Conservation (phyloP, 2,329 filamentous ascomycete species). For the Magnaporthales sp. region DNA sequence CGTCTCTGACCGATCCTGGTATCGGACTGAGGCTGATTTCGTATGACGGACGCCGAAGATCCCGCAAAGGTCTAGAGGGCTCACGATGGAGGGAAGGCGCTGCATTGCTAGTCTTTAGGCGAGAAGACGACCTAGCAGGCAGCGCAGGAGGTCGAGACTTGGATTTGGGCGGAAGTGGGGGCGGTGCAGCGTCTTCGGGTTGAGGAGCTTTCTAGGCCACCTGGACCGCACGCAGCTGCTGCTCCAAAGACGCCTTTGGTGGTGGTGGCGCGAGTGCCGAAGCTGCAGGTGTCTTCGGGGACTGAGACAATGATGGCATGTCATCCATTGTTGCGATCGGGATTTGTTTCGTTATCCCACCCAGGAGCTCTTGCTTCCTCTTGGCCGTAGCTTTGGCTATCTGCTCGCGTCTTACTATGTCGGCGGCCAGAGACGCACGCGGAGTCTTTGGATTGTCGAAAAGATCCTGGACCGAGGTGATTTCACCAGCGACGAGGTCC, state of each 20-base stretch:
- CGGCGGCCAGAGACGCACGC: background rate
- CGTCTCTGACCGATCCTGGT: background rate
- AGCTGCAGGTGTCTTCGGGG: background rate
- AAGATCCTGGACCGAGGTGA: background rate
- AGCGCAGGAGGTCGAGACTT: background rate
- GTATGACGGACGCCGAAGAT: constrained; percentile 1
- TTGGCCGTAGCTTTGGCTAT: background rate
- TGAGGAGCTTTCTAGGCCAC: constrained; percentile 1
- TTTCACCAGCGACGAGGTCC: background rate
- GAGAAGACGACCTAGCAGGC: background rate
- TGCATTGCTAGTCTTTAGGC: background rate
- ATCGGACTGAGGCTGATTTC: constrained; percentile 3
- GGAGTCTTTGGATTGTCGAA: constrained; percentile 3
- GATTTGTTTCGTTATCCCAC: background rate
- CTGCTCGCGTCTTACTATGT: background rate
- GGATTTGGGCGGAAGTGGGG: background rate
- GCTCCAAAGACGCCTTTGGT: background rate
- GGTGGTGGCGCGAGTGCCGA: background rate
- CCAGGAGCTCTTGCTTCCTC: background rate
- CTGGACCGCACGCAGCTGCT: background rate
- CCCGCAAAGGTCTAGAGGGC: background rate
- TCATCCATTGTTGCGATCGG: background rate
- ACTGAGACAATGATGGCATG: background rate
- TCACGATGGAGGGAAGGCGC: background rate
- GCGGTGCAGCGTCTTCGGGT: background rate